Conservation (phyloP, 345 rosid genomes). For the Dipteronia sinensis region DNA sequence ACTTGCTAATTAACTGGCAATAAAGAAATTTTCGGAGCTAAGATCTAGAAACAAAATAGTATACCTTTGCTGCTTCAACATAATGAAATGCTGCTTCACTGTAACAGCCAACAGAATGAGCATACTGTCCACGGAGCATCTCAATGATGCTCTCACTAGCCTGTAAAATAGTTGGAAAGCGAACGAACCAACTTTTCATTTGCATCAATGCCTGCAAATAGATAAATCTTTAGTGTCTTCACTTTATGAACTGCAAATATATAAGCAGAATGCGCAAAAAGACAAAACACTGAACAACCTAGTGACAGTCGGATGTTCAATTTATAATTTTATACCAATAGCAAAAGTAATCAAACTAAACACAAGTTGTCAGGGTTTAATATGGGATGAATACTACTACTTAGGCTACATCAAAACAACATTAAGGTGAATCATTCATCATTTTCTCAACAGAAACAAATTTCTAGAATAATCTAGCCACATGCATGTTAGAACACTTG, state of each 20-base stretch:
- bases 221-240: constrained; percentile 15
- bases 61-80: constrained; percentile 88
- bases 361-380: neutral
- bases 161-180: constrained; percentile 94
- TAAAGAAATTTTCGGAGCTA: constrained; percentile 2
- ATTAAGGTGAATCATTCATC: neutral
- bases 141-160: constrained; percentile 87
- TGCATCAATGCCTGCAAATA: constrained; percentile 77
- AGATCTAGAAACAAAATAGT: constrained; percentile 13
- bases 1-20: neutral
- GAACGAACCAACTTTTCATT: constrained; percentile 80
- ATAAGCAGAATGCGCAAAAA: neutral
- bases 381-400: neutral
- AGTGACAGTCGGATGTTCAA: neutral
- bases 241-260: constrained; percentile 2
- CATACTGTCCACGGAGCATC: constrained; percentile 98
- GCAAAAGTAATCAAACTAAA: neutral
- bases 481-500: neutral
- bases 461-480: neutral
- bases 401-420: neutral
- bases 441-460: neutral
- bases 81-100: constrained; percentile 93
- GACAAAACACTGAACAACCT: neutral
- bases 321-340: neutral
- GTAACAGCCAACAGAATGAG: constrained; percentile 95